Conservation (phyloP, 768 basidiomycete species). For the Kockovaella imperatae region DNA sequence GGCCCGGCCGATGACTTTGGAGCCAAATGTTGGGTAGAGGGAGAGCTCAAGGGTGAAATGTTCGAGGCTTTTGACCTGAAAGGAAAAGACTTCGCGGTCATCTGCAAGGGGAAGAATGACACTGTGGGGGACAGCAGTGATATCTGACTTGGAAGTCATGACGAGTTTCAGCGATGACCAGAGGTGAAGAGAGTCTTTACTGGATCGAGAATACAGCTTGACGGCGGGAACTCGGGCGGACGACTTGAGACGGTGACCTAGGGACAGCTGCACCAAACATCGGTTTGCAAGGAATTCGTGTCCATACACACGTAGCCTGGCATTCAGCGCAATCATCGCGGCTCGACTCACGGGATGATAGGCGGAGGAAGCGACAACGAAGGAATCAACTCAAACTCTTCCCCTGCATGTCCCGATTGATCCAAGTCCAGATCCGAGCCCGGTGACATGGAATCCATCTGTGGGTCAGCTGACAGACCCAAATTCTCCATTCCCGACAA, state of each 20-base stretch:
- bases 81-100: conserved; percentile 63
- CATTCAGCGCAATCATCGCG: conserved; percentile 7
- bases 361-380: conserved; percentile 92
- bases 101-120: conserved; percentile 75
- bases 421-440: conserved; percentile 47
- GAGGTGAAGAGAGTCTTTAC: conserved; percentile 42
- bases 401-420: conserved; percentile 47
- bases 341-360: conserved; percentile 72
- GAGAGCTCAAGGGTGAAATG: conserved; percentile 81
- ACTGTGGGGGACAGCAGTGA: conserved; percentile 79
- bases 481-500: conserved; percentile 35
- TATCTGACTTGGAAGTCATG: conserved; percentile 78
- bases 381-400: conserved; percentile 81
- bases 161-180: conserved; percentile 83
- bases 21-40: conserved; percentile 93
- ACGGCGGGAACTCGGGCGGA: conserved; percentile 44
- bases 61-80: conserved; percentile 71
- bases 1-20: conserved; percentile 89
- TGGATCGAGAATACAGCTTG: conserved; percentile 51
- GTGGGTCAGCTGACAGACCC: conserved; percentile 37
- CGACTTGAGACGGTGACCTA: conserved; percentile 58
- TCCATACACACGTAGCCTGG: conserved; percentile 73
- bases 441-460: conserved; percentile 35
- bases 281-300: conserved; percentile 76
- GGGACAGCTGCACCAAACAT: conserved; percentile 73